phyloP scores from a whole-genome alignment of 1,284 basidiomycete species.

The Sporisorium exsertum region DNA sequence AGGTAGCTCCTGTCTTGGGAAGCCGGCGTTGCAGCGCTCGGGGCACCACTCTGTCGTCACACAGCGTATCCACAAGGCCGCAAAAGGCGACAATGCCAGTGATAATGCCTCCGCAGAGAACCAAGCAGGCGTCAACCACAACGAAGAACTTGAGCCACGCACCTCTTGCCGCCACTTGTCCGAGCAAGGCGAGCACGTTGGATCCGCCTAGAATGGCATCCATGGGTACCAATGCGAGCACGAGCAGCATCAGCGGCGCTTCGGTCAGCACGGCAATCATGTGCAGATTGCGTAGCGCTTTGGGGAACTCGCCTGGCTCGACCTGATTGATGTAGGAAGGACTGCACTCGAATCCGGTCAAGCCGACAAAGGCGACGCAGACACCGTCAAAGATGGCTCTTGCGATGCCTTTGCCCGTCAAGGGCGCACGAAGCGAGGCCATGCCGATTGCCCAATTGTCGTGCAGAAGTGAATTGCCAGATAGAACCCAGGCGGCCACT shows the following conservation, averaged over 20 bases:
- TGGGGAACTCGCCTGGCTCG: slow-evolving; percentile 47
- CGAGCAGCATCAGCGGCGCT: slow-evolving; percentile 54
- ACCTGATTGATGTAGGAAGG: slow-evolving; percentile 54
- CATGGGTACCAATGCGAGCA: slow-evolving; percentile 48
- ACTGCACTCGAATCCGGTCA: slow-evolving; percentile 58
- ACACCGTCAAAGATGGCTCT: slow-evolving; percentile 53
- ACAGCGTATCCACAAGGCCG: slow-evolving; percentile 44
- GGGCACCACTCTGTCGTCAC: slow-evolving; percentile 75
- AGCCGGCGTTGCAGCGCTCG: slow-evolving; percentile 73
- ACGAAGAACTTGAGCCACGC: slow-evolving; percentile 52
- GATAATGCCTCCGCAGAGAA: slow-evolving; percentile 59
- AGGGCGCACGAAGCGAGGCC: slow-evolving; percentile 14
- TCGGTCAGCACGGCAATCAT: slow-evolving; percentile 46
- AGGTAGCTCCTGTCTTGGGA: slow-evolving; percentile 74
- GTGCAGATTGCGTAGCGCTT: slow-evolving; percentile 54
- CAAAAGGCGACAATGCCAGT: slow-evolving; percentile 50
- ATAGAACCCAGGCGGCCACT: slow-evolving; percentile 42
- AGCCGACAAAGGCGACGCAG: slow-evolving; percentile 56
- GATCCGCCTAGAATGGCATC: slow-evolving; percentile 31
- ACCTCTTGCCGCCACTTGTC: slow-evolving; percentile 35
- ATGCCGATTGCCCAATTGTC: slow-evolving; percentile 49
- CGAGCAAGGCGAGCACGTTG: slow-evolving; percentile 51
- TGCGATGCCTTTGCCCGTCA: slow-evolving; percentile 38
- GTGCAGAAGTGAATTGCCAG: slow-evolving; percentile 37
- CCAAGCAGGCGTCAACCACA: slow-evolving; percentile 51